Evolutionary conservation across 2,329 filamentous ascomycete genomes (phyloP), one percentile per base, ranked within the genome.

Genomic region (Chaetomium globosum): DNA sequence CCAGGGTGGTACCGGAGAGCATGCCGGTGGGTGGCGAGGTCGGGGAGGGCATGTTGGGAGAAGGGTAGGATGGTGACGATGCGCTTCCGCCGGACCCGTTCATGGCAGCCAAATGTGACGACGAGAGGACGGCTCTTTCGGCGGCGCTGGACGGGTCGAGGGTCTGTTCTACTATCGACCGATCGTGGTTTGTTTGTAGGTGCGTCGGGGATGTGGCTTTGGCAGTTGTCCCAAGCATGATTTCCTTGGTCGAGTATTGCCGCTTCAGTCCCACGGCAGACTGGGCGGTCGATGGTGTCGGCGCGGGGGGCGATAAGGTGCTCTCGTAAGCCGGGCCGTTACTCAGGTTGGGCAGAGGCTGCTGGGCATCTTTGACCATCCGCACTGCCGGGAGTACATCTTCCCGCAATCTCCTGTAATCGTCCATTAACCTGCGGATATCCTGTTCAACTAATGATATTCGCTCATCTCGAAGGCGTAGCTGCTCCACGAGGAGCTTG

Each of bases 321-420:
- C 75, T 74, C 69, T 87, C 85, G 75, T 86, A 87, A 64, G 75
- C 74, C 73, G 85, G 80, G 61, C 74, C 73, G 60, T 74, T 77
- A 69, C 71, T 78, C 65, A 80, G 69, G 67, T 82, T 81, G 31
- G 93, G 93, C 26, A 98, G 82, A 43, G 94, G 94, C 74, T 97
- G 92, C 69, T 93, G 91, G 72, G 90, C 90, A 75, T 98, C 93
- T 80, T 98, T 98, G 73, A 89, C 90, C 74, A 97, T 87, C 68
- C 93, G 91, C 73, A 97, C 87, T 23, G 96, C 89, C 3, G 95
- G 94, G 36, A 98, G 83, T 74, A 97, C 87, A 74, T 99, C 95
- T 77, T 98, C 94, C 64, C 95, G 86, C 68, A 99, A 79, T 70
- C 92, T 89, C 71, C 90, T 86, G 75, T 96, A 97, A 75, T 98